phyloP scores from a whole-genome alignment of 768 basidiomycete genomes.

The Lyophyllum decastes region DNA sequence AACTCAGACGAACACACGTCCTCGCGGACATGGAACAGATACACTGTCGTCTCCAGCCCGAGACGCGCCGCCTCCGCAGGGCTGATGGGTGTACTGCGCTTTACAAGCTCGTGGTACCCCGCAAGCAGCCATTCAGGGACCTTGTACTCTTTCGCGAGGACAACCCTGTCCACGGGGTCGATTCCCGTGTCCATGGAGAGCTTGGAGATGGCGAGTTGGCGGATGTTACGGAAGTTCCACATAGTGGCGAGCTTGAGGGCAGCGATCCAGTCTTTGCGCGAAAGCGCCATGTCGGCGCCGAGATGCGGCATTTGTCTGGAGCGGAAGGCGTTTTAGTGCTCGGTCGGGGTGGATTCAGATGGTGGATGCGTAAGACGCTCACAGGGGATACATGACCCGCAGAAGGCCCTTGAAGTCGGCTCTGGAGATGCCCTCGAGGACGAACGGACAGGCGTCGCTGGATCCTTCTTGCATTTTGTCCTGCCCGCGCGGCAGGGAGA shows the following conservation, averaged over 20 bases:
- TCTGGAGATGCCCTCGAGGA: slow-evolving; percentile 21
- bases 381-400: slow-evolving; percentile 27
- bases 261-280: slow-evolving; percentile 34
- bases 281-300: background rate
- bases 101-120: slow-evolving; percentile 25
- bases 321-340: background rate
- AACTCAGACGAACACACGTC: background rate
- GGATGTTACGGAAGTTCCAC: slow-evolving; percentile 35
- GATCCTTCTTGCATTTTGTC: slow-evolving; percentile 20
- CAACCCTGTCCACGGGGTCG: background rate
- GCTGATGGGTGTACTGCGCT: slow-evolving; percentile 22
- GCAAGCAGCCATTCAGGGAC: slow-evolving; percentile 34
- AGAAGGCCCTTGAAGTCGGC: slow-evolving; percentile 25
- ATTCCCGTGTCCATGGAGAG: slow-evolving; percentile 17
- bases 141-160: slow-evolving; percentile 29
- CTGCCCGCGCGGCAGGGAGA: slow-evolving; percentile 18
- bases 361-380: background rate
- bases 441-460: slow-evolving; percentile 26
- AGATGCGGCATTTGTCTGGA: background rate
- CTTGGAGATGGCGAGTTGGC: slow-evolving; percentile 26
- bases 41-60: slow-evolving; percentile 22
- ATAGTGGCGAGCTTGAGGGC: slow-evolving; percentile 39
- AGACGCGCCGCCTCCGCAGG: slow-evolving; percentile 26
- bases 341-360: background rate
- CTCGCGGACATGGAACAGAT: slow-evolving; percentile 21